Conservation (phyloP, 1,284 basidiomycete species). For the Meira nashicola region DNA sequence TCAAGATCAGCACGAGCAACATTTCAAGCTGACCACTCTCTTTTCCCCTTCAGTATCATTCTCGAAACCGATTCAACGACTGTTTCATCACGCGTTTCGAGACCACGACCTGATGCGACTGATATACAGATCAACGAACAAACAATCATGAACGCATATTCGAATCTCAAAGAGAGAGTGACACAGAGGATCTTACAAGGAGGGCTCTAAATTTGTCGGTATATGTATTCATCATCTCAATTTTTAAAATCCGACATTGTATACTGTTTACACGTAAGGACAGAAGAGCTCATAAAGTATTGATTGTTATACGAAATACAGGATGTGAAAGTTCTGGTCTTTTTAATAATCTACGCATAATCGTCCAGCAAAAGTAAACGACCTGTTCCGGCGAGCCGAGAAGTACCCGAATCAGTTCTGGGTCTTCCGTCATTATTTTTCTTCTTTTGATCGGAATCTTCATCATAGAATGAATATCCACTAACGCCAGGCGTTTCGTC, state of each 20-base stretch:
- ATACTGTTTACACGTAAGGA: not conserved
- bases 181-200: constrained; percentile 49
- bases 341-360: not conserved
- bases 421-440: not conserved
- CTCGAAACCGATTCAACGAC: constrained; percentile 93
- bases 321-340: not conserved
- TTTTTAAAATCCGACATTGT: not conserved
- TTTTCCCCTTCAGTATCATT: constrained; percentile 67
- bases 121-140: constrained; percentile 99
- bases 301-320: not conserved
- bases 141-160: constrained; percentile 54
- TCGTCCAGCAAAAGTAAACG: constrained; percentile 4
- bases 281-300: not conserved
- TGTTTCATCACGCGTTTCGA: constrained; percentile 87
- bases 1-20: not conserved
- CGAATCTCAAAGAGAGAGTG: constrained; percentile 32
- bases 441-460: not conserved
- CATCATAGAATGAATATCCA: constrained; percentile 6
- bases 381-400: not conserved
- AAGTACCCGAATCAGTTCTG: not conserved
- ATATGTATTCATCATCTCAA: too few relatives aligned
- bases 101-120: constrained; percentile 83
- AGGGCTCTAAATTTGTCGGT: constrained; percentile 1
- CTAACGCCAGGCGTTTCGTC: constrained; percentile 3
- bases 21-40: not conserved